A percentile compares a stretch with the other conserved stretches of the same genome.
Conservation (phyloP, 805 yeast genomes). For the Ogataea parapolymorpha region DNA sequence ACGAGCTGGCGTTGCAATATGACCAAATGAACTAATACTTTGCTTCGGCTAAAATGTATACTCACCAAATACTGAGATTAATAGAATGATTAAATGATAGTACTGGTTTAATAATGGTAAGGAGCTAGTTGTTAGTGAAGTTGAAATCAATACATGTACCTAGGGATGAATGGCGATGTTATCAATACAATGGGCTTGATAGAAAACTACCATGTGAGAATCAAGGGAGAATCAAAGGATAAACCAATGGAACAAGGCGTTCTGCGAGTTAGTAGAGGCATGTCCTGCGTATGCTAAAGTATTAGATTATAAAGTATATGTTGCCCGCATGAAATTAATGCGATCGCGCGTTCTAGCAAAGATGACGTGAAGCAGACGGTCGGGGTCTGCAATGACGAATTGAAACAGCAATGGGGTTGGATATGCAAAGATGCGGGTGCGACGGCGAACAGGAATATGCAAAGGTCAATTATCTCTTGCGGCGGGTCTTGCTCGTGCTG, state of each 20-base stretch:
- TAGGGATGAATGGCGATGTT: too few species aligned
- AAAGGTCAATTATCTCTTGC: constrained; percentile 8
- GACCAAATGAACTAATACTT: constrained; percentile 12
- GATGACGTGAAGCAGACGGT: neutral
- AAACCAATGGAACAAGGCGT: neutral
- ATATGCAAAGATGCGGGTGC: constrained; percentile 1
- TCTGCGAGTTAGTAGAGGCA: neutral
- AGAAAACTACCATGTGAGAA: too few species aligned
- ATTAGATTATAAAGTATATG: neutral
- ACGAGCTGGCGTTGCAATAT: constrained; percentile 25
- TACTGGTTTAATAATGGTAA: neutral
- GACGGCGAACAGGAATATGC: constrained; percentile 1
- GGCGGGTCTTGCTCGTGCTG: constrained; percentile 5
- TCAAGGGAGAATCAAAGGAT: too few species aligned
- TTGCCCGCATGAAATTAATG: neutral
- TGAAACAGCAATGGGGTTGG: neutral
- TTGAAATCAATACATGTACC: neutral
- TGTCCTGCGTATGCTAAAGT: neutral
- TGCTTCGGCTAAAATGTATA: neutral
- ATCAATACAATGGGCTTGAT: too few species aligned
- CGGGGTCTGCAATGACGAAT: neutral
- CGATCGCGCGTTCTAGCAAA: constrained; percentile 2
- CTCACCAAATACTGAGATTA: neutral
- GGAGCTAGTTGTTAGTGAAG: neutral
- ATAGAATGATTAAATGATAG: neutral